Evolutionary conservation across 2,329 filamentous ascomycete species (phyloP).

Genomic region (Hypoxylon sp.): DNA sequence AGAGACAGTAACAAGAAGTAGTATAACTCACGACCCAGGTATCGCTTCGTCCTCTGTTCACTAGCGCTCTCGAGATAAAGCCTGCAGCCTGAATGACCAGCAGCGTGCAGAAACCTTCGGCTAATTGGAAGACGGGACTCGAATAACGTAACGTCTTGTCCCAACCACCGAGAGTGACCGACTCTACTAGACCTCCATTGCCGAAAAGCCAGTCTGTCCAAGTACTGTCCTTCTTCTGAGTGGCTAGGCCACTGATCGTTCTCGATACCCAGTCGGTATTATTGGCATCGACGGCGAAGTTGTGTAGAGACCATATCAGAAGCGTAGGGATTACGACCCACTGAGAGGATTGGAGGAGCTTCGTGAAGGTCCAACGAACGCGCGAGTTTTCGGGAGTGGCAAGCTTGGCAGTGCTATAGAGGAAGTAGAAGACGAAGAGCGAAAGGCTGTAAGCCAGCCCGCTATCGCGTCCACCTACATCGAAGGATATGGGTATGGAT

Average conservation of each 20-base stretch:
- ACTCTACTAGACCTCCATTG: slow-evolving; percentile 85
- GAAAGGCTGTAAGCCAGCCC: slow-evolving; percentile 94
- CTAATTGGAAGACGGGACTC: slow-evolving; percentile 92
- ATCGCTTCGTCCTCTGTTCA: slow-evolving; percentile 93
- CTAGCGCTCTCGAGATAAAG: slow-evolving; percentile 94
- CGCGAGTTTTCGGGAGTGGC: slow-evolving; percentile 84
- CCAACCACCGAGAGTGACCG: slow-evolving; percentile 86
- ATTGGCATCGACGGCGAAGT: slow-evolving; percentile 92
- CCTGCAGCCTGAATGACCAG: slow-evolving; percentile 95
- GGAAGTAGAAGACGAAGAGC: slow-evolving; percentile 90
- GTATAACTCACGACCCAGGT: slow-evolving; percentile 86
- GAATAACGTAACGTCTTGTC: slow-evolving; percentile 91
- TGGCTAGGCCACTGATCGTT: slow-evolving; percentile 78
- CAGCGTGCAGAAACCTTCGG: slow-evolving; percentile 96
- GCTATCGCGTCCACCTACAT: slow-evolving; percentile 95
- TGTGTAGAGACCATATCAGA: slow-evolving; percentile 94
- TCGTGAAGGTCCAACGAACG: slow-evolving; percentile 79
- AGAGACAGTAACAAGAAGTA: slow-evolving; percentile 11
- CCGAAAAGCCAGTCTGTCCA: slow-evolving; percentile 91
- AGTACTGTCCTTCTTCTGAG: slow-evolving; percentile 70
- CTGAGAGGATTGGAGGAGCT: slow-evolving; percentile 81
- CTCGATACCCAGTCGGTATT: slow-evolving; percentile 84
- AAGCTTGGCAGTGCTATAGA: slow-evolving; percentile 85
- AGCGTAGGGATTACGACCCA: slow-evolving; percentile 88
- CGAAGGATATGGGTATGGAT: slow-evolving; percentile 96